Conservation (phyloP, 164 flowering plant genomes). For the Cinnamomum chago region DNA sequence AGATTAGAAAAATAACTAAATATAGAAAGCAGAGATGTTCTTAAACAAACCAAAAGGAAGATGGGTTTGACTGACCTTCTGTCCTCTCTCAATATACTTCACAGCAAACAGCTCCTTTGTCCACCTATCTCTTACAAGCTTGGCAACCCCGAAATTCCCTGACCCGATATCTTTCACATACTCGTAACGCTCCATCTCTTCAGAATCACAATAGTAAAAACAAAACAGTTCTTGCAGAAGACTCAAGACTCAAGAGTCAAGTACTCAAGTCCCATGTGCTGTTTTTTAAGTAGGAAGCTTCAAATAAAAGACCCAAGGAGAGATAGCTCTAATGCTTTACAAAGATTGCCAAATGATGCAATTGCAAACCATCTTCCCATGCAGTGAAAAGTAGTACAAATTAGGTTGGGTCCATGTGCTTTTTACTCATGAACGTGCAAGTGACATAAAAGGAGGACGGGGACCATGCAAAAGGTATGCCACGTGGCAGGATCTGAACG, state of each 20-base stretch:
- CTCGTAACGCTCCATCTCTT: constrained; percentile 60
- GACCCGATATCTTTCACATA: constrained; percentile 59
- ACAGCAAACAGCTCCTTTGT: constrained; percentile 54
- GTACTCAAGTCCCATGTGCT: background rate
- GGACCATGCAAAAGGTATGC: background rate
- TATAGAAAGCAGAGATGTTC: background rate
- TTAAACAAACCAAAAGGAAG: background rate
- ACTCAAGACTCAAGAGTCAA: background rate
- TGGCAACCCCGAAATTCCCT: constrained; percentile 75
- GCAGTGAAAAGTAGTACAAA: background rate
- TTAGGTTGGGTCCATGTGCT: background rate
- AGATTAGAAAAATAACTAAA: background rate
- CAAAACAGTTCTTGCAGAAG: background rate
- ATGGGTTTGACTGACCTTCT: constrained; percentile 31
- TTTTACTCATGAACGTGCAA: background rate
- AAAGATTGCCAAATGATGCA: no score
- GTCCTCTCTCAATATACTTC: constrained; percentile 72
- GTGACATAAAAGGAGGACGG: background rate
- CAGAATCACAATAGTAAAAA: background rate
- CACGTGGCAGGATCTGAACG: no score
- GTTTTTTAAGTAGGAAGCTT: background rate
- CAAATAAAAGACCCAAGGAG: background rate
- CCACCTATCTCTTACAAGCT: constrained; percentile 54
- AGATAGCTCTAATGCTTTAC: no score
- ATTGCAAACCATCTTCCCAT: background rate